Conservation (phyloP, 441 rosid genomes). For the Capsella rubella region DNA sequence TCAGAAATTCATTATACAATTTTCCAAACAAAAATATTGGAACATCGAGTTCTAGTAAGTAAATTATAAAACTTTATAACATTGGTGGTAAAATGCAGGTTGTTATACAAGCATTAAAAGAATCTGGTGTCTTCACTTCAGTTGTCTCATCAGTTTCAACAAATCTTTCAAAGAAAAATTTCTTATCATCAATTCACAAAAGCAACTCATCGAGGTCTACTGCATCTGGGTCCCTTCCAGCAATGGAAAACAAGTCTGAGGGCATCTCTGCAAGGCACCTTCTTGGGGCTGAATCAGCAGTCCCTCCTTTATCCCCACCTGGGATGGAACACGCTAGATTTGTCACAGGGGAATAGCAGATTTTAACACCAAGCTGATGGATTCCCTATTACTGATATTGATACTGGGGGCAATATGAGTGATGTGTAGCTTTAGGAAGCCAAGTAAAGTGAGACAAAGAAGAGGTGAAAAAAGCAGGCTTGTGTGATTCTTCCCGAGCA, state of each 20-base stretch:
- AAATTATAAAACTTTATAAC: neutral
- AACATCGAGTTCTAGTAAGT: neutral
- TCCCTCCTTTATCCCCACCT: constrained; percentile 70
- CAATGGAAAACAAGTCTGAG: constrained; percentile 46
- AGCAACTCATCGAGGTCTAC: constrained; percentile 60
- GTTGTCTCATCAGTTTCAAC: constrained; percentile 61
- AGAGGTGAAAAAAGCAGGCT: constrained; percentile 18
- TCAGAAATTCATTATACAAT: neutral
- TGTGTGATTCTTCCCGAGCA: constrained; percentile 20
- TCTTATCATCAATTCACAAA: constrained; percentile 54
- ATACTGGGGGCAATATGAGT: constrained; percentile 18
- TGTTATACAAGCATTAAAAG: constrained; percentile 68
- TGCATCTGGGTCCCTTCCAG: constrained; percentile 53
- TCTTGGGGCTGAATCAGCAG: constrained; percentile 53
- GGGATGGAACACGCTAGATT: constrained; percentile 48
- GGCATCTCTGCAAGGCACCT: constrained; percentile 61
- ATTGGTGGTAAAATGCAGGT: constrained; percentile 48
- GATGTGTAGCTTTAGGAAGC: constrained; percentile 41
- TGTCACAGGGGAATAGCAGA: constrained; percentile 36
- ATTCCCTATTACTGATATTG: constrained; percentile 16
- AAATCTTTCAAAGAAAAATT: constrained; percentile 60
- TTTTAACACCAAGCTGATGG: constrained; percentile 3
- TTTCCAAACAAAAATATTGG: neutral
- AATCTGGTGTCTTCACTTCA: constrained; percentile 74
- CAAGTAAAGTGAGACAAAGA: constrained; percentile 28